Evolutionary conservation across 2,329 filamentous ascomycete genomes (phyloP), one percentile per base, ranked within the genome.

Genomic region (Clarireedia paspali): DNA sequence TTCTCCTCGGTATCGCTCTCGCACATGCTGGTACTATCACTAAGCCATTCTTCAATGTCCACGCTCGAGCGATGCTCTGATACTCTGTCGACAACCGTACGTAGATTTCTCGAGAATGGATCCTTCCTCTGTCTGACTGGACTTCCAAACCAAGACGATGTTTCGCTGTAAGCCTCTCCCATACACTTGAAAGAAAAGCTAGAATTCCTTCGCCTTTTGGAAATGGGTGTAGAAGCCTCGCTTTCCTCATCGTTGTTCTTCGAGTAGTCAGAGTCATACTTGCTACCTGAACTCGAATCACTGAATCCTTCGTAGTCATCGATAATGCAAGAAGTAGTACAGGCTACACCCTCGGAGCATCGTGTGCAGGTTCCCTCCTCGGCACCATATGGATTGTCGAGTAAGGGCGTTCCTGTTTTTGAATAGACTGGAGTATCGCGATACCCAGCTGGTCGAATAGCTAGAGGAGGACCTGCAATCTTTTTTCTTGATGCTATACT

Each of bases 161-260:
- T 57, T 2, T 61, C 62, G 10, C 54, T 44, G n/a, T 27, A 36
- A 38, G 12, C 30, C 38, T 57, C 48, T 9, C 57, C 57, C 24
- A 47, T 23, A 36, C 66, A 67, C 56, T 66, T 57, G 40, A 67
- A 66, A 2, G 66, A 68, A 7, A 67, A 39, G 1, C 53, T 59
- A 1, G 66, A 68, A 42, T 53, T 57, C 17, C 30, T 17, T 44
- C 45, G 45, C n/a, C 12, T 45, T 17, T 17, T 7, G 14, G 47
- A 47, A 5, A 44, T 46, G 10, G 50, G 17, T 36, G 55, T 39
- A 7, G 44, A 46, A 23, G 12, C 23, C 46, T 30, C 26, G 20
- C 38, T 36, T 51, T 39, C 38, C 49, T 38, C 46, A n/a, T 40
- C 24, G 14, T 48, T 24, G 7, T 24, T 10, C 23, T 56, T 24